Base-by-base conservation (phyloP, 306 rosid species). In the Medicago lupulina region DNA sequence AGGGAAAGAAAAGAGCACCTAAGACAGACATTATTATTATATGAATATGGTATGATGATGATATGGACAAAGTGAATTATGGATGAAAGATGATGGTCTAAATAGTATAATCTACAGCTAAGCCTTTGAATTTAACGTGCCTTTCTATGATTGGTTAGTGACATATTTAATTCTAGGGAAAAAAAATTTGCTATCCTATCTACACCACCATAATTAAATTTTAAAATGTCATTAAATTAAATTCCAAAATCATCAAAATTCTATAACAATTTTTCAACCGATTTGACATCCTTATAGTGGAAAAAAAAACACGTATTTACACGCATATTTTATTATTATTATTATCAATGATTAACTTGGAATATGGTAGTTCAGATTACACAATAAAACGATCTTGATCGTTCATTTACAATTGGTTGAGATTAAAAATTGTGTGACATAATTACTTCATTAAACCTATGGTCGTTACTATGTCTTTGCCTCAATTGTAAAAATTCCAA, bases 41-140 rank as follows among this genome's bases (percentile, higher is more conserved):
- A n/a, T 15, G 11, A 18, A 1, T 9, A 19, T n/a, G n/a, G n/a
- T n/a, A n/a, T 25, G 4, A 23, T 59, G 65, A 59, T 28, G 66
- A 13, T 23, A 23, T 23, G 2, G 67, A 31, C 67, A 61, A 61
- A 59, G 9, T 59, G 65, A 59, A 59, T 25, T 59, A 59, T 59
- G 65, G 65, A 23, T 25, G 17, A 59, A 59, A 6, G 40, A 59
- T 59, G 2, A 9, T 54, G 25, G 9, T 18, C 0, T 7, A 17
- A 18, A 25, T 59, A 59, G 17, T 2, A 28, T 59, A 25, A 25
- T 59, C 40, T 25, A 59, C 65, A 59, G 65, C 40, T 59, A 59
- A 59, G 65, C 16, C 10, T 59, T 59, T 59, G 14, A 28, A 59
- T 25, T 59, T 12, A 59, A 25, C 8, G 38, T 58, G 15, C 16